phyloP scores from a whole-genome alignment of 1,284 basidiomycete species.

The Ganoderma sinense region DNA sequence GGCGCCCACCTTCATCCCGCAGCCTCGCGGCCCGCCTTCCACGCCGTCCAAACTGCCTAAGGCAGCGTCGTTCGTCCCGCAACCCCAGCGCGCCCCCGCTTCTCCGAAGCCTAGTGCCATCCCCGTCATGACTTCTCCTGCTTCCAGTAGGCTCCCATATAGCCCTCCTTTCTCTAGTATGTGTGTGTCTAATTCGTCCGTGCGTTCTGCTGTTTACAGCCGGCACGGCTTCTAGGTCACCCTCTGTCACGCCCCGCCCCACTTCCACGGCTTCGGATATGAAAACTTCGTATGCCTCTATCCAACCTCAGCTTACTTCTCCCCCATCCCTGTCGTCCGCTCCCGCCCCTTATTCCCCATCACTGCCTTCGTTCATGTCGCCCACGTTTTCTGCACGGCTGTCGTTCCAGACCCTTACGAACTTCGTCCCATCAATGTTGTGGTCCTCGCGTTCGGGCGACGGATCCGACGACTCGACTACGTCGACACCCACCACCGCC shows the following conservation, averaged over 20 bases:
- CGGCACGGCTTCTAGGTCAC: slow-evolving; percentile 28
- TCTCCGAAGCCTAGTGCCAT: slow-evolving; percentile 38
- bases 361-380: slow-evolving; percentile 52
- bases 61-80: slow-evolving; percentile 59
- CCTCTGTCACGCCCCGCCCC: slow-evolving; percentile 30
- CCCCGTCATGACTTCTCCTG: slow-evolving; percentile 36
- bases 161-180: slow-evolving; percentile 38
- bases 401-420: slow-evolving; percentile 56
- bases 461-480: slow-evolving; percentile 28
- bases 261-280: slow-evolving; percentile 33
- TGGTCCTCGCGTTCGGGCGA: slow-evolving; percentile 40
- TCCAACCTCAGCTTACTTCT: slow-evolving; percentile 4
- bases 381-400: slow-evolving; percentile 59
- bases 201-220: slow-evolving; percentile 28
- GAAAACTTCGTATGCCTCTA: slow-evolving; percentile 23
- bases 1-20: slow-evolving; percentile 57
- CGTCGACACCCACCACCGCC: slow-evolving; percentile 33
- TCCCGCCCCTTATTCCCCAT: slow-evolving; percentile 29
- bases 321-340: slow-evolving; percentile 3
- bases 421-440: slow-evolving; percentile 60
- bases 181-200: slow-evolving; percentile 36
- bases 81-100: slow-evolving; percentile 46
- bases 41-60: slow-evolving; percentile 39
- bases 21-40: slow-evolving; percentile 46
- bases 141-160: slow-evolving; percentile 36